Evolutionary conservation across 2,329 filamentous ascomycete species (phyloP).

Genomic region (Rutstroemia sp.): DNA sequence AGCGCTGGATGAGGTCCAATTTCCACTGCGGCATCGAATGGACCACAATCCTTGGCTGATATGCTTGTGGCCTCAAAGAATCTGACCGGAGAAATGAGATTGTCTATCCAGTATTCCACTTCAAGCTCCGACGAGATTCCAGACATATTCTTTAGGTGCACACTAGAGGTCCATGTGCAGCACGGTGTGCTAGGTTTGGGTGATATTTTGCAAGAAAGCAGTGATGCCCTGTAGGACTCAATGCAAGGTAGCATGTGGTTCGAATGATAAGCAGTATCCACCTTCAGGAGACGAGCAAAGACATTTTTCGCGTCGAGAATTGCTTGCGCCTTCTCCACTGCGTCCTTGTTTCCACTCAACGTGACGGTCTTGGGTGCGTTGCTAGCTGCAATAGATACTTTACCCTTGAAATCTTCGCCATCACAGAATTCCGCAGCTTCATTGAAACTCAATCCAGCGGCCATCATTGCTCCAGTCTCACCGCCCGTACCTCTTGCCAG

Average conservation of each 20-base stretch:
- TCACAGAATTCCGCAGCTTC: constrained; percentile 10
- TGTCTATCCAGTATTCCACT: constrained; percentile 37
- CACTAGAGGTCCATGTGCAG: constrained; percentile 32
- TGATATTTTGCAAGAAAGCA: constrained; percentile 23
- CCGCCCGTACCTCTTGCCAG: constrained; percentile 10
- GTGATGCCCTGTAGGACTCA: constrained; percentile 11
- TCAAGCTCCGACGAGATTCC: constrained; percentile 15
- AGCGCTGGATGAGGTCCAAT: constrained; percentile 14
- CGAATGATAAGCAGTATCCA: constrained; percentile 21
- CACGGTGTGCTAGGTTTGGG: neutral
- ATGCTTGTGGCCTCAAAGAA: constrained; percentile 24
- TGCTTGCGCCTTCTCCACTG: constrained; percentile 7
- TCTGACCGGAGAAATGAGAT: constrained; percentile 37
- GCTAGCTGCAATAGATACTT: constrained; percentile 25
- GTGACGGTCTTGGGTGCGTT: constrained; percentile 23
- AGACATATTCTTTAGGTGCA: constrained; percentile 24
- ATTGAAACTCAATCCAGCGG: constrained; percentile 31
- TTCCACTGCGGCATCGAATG: constrained; percentile 6
- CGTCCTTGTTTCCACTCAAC: constrained; percentile 21
- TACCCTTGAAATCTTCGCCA: constrained; percentile 7
- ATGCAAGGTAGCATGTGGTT: constrained; percentile 20
- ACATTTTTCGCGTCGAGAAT: constrained; percentile 11
- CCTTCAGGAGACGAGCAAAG: constrained; percentile 17
- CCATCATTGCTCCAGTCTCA: constrained; percentile 41
- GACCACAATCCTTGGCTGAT: neutral